phyloP scores from a whole-genome alignment of 2,329 filamentous ascomycete genomes.

The Piedraia hortae region DNA sequence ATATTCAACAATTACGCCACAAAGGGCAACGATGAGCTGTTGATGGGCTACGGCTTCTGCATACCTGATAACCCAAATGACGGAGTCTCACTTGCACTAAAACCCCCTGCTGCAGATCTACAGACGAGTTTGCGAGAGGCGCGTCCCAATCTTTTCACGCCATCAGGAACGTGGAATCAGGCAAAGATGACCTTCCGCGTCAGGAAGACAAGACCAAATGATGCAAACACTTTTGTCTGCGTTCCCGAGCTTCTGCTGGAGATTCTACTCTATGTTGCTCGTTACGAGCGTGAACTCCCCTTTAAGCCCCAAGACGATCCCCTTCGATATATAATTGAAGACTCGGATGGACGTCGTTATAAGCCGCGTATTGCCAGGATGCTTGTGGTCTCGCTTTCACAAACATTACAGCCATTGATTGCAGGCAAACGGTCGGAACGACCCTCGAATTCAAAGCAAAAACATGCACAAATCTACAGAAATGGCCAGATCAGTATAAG shows the following conservation, averaged over 20 bases:
- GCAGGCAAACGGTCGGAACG: constrained; percentile 9
- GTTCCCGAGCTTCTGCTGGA: constrained; percentile 12
- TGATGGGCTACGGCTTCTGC: constrained; percentile 26
- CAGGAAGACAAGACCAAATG: too few species aligned
- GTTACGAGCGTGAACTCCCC: constrained; percentile 9
- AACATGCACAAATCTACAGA: constrained; percentile 17
- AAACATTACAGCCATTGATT: too few species aligned
- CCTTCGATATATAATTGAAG: constrained; percentile 6
- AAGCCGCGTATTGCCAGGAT: constrained; percentile 11
- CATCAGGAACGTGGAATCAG: constrained; percentile 10
- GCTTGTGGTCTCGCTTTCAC: constrained; percentile 12
- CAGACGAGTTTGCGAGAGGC: constrained; percentile 8
- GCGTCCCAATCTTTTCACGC: constrained; percentile 12
- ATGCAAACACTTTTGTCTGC: constrained; percentile 4
- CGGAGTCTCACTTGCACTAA: constrained; percentile 17
- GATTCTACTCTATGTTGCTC: constrained; percentile 12
- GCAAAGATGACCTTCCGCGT: constrained; percentile 15
- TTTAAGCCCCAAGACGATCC: constrained; percentile 9
- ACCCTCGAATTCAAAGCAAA: constrained; percentile 15
- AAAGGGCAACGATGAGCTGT: constrained; percentile 24
- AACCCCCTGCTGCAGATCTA: constrained; percentile 14
- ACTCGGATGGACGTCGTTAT: constrained; percentile 8
- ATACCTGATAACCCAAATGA: constrained; percentile 21
- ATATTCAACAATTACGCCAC: constrained; percentile 27
- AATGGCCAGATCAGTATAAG: constrained; percentile 14